phyloP scores from a whole-genome alignment of 2,329 filamentous ascomycete species.

The Leptosphaerulina australis region DNA sequence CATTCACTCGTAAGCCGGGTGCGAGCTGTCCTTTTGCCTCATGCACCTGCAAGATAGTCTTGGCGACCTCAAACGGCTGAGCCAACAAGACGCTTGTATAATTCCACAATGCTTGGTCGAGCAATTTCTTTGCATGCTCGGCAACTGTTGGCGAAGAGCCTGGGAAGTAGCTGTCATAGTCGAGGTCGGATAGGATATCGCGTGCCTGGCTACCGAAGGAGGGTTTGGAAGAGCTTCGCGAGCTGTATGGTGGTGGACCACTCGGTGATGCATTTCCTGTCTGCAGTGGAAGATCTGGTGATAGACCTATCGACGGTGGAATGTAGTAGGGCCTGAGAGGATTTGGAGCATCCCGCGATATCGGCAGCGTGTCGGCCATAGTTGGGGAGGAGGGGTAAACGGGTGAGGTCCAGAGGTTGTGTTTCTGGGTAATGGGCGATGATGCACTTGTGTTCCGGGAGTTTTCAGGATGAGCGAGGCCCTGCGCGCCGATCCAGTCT shows the following conservation, averaged over 20 bases:
- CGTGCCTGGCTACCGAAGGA: conserved; percentile 70
- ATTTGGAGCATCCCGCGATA: conserved; percentile 60
- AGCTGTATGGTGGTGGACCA: conserved; percentile 42
- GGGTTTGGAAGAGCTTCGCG: conserved; percentile 49
- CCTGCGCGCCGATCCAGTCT: not conserved
- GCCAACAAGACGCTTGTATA: conserved; percentile 88
- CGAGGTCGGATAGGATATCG: conserved; percentile 85
- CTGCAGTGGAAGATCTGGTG: conserved; percentile 51
- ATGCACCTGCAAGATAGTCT: conserved; percentile 84
- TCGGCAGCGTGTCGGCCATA: conserved; percentile 44
- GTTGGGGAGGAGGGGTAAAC: too few relatives aligned
- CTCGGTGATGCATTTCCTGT: not conserved
- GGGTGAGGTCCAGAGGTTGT: too few relatives aligned
- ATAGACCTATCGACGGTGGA: conserved; percentile 69
- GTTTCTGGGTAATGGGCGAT: too few relatives aligned
- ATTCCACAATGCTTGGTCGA: conserved; percentile 89
- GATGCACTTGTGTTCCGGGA: not conserved
- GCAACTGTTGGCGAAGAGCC: conserved; percentile 73
- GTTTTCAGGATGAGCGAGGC: not conserved
- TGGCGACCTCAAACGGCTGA: conserved; percentile 97
- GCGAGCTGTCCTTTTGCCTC: conserved; percentile 51
- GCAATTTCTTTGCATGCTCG: conserved; percentile 73
- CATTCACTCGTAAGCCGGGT: conserved; percentile 26
- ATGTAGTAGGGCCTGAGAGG: conserved; percentile 74
- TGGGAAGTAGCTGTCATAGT: conserved; percentile 85